Evolutionary conservation across 2,329 filamentous ascomycete species (phyloP), one percentile per base, ranked within the genome.

Genomic region (Scedosporium minutisporum): DNA sequence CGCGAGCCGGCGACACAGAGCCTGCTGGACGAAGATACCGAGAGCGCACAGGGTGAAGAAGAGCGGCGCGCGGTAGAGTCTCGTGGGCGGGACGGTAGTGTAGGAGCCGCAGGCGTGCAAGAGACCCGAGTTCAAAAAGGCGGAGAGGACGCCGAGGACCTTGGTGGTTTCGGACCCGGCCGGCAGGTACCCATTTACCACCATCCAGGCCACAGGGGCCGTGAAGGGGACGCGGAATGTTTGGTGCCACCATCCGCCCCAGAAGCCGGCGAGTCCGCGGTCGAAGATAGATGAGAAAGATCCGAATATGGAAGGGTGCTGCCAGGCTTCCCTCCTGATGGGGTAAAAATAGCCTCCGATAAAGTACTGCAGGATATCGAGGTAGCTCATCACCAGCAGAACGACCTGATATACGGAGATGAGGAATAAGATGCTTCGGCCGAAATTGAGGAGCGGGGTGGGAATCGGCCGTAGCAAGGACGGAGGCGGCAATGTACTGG

Each of bases 161-260:
- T 64, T n/a, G 6, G 69, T 66, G 18, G 71, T 67, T 3, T 63
- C 5, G 33, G 72, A 67, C 61, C 73, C 67, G 67, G 70, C 66
- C 65, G 65, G 67, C 64, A 85, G 58, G 67, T 78, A 71, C 18
- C 79, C 74, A 48, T 65, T 61, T 65, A 71, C 66, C 7, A 73
- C 71, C 63, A 88, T 68, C 68, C 77, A 83, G 1, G 72, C 73
- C 0, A 81, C 76, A 0, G 88, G 87, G 3, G 85, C 81, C 46
- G 83, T 75, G 69, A 93, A 92, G 2, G 84, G 85, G 62, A 86
- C 82, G 0, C 92, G 88, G 75, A 96, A 96, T 2, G 88, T 87
- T 74, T 97, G 93, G 73, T 97, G 93, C 93, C 93, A 97, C 81
- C 86, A 93, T 23, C 79, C 80, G 55, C 89, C 87, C 93, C 93